Conservation (phyloP, 2,329 filamentous ascomycete genomes). For the Diatrype stigma region DNA sequence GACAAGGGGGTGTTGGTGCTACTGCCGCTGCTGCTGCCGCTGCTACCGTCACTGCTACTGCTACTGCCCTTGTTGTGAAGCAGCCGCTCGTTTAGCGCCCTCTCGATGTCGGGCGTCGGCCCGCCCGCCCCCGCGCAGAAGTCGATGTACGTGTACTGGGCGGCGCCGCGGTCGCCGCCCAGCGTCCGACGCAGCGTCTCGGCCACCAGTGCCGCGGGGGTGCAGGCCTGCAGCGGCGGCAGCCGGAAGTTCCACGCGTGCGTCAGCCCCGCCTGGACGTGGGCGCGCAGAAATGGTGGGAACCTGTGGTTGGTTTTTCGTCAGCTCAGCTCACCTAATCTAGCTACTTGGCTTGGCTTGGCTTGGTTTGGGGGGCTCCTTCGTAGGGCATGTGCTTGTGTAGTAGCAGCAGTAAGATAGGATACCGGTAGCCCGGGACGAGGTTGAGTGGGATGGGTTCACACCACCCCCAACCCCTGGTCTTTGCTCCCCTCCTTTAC, state of each 20-base stretch:
- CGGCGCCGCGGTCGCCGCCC: constrained; percentile 34
- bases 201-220: constrained; percentile 59
- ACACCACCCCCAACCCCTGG: no score
- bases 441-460: no score
- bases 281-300: constrained; percentile 58
- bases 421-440: no score
- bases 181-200: constrained; percentile 50
- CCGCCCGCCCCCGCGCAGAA: constrained; percentile 74
- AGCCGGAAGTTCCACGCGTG: constrained; percentile 58
- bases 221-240: constrained; percentile 52
- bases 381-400: no score
- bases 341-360: not conserved
- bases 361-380: not conserved
- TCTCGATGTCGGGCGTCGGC: constrained; percentile 62
- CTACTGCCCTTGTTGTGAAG: constrained; percentile 2
- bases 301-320: constrained; percentile 47
- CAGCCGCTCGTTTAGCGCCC: constrained; percentile 48
- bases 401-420: no score
- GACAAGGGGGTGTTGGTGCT: not conserved
- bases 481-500: no score
- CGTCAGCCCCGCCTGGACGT: constrained; percentile 62
- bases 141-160: constrained; percentile 63
- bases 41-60: not conserved
- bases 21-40: not conserved
- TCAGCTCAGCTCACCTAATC: not conserved